Evolutionary conservation across 495 filamentous ascomycete genomes (phyloP).

Genomic region (Jackrogersella minutella): DNA sequence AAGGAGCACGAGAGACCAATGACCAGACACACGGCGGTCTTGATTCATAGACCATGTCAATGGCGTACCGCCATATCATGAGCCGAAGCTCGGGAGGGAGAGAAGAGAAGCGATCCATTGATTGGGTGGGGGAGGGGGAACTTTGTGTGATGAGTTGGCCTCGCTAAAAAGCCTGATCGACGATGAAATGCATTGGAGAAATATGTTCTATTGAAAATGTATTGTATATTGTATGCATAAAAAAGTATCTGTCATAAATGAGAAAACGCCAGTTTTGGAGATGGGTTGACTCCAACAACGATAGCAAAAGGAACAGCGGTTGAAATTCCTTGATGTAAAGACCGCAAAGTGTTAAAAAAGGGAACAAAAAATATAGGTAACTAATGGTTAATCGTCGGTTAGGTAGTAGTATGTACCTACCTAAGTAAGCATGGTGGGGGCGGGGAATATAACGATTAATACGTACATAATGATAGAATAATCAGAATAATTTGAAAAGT

Average conservation of each 20-base stretch:
- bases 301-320: too few relatives aligned
- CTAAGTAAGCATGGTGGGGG: background rate
- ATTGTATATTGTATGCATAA: slow-evolving; percentile 2
- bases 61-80: slow-evolving; percentile 21
- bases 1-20: slow-evolving; percentile 22
- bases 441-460: too few relatives aligned
- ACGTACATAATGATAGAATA: too few relatives aligned
- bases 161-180: slow-evolving; percentile 28
- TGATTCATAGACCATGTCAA: slow-evolving; percentile 20
- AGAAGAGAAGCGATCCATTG: slow-evolving; percentile 20
- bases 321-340: background rate
- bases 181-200: slow-evolving; percentile 25
- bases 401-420: background rate
- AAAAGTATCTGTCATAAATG: slow-evolving; percentile 33
- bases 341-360: background rate
- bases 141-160: slow-evolving; percentile 32
- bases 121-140: slow-evolving; percentile 24
- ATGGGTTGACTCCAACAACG: slow-evolving; percentile 22
- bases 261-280: slow-evolving; percentile 27
- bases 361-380: slow-evolving; percentile 1
- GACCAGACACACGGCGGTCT: slow-evolving; percentile 20
- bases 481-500: too few relatives aligned
- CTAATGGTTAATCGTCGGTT: background rate
- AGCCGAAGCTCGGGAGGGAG: slow-evolving; percentile 34
- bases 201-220: slow-evolving; percentile 2